Base-by-base conservation (phyloP, 176 grass and related monocot species). In the Zizania latifolia region DNA sequence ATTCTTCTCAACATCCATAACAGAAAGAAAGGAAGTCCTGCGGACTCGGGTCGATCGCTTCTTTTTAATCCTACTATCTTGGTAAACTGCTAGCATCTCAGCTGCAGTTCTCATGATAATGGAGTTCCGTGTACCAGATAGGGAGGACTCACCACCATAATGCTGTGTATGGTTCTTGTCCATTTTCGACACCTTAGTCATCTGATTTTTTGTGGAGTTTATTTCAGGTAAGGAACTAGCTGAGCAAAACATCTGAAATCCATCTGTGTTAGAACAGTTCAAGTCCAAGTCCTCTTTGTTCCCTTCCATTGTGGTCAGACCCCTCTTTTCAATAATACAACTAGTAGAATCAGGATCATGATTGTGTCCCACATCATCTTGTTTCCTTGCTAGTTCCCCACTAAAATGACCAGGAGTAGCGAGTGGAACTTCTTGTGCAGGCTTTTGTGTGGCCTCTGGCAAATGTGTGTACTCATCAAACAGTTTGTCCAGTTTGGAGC, bases 31-130 rank as follows among this genome's bases (percentile, higher is more conserved):
- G n/a, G 45, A 84, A 70, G 19, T 63, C 46, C 72, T 93, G 53
- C 67, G 65, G 40, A 65, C 29, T 63, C 82, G 74, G 66, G 78
- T 48, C 0, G 78, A 90, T 72, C 84, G 65, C 68, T 87, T 90
- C 78, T 76, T 93, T 80, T 58, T 93, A 50, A 65, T 17, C 16
- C 74, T 60, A 62, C 85, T 79, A 72, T 7, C 22, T 75, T 78
- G 81, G 50, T 46, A 81, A 69, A 76, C 62, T 56, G 76, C 68
- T 74, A 90, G 19, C 70, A 85, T 82, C 32, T 74, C 46, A 64
- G 79, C 78, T 31, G 81, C 81, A 73, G 83, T 11, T 11, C 38
- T 88, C 76, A 79, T 69, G 57, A 77, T 39, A 23, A 81, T 17
- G 24, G 62, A 74, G 19, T 67, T 60, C 1, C 3, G 67, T 51